These are phyloP conservation scores for Zopfia rhizophila DNA, from an alignment of 2,329 filamentous ascomycete genomes.

Conservation along the genomic window DNA sequence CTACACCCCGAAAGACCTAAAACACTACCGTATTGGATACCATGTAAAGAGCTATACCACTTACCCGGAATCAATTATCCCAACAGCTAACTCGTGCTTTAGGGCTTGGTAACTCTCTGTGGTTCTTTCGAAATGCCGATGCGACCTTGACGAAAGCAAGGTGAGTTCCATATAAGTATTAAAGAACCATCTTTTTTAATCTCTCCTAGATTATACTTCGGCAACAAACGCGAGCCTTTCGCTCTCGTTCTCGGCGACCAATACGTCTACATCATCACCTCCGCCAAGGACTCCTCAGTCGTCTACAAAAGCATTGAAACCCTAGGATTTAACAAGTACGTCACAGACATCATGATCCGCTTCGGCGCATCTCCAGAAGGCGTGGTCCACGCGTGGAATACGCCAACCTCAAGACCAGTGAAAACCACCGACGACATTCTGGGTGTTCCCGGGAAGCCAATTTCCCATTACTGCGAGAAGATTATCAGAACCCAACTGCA, in stretches of 20 bases:
- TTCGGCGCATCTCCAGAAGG: constrained; percentile 4
- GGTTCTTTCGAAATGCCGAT: constrained; percentile 6
- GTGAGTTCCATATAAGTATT: not conserved
- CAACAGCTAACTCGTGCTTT: no score
- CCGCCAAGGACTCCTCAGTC: constrained; percentile 1
- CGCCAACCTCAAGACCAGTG: not conserved
- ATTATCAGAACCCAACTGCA: constrained; percentile 4
- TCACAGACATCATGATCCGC: constrained; percentile 5
- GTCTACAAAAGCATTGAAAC: not conserved
- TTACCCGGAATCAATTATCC: no score
- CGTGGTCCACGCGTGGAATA: constrained; percentile 1
- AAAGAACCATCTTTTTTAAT: not conserved
- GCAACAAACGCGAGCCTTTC: constrained; percentile 13
- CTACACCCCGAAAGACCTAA: no score
- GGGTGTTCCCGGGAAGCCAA: not conserved
- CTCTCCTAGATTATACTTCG: constrained; percentile 4
- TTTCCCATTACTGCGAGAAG: constrained; percentile 2
- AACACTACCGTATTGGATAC: no score
- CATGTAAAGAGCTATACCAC: no score
- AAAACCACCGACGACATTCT: not conserved
- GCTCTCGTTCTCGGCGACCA: constrained; percentile 7
- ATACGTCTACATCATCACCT: constrained; percentile 13
- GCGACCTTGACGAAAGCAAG: not conserved
- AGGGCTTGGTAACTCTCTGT: no score
- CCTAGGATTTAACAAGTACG: not conserved